These are phyloP conservation scores for Apophysomyces trapeziformis DNA, from an alignment of 371 early-diverging fungal species.

Conservation along the genomic window DNA sequence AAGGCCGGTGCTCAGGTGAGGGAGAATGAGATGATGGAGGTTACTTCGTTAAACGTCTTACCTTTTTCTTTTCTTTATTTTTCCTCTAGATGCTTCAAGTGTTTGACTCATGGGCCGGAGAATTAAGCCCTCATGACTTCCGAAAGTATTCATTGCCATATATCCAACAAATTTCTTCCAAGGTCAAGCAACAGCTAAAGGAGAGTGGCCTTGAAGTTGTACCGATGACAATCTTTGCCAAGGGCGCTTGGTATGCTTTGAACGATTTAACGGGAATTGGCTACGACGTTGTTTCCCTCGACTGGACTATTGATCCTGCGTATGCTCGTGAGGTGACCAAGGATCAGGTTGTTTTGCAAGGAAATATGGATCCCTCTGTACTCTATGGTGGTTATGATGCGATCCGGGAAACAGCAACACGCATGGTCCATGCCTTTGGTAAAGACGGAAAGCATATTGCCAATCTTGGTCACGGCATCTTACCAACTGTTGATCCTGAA, in stretches of 20 bases:
- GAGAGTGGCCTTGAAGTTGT: conserved; percentile 53
- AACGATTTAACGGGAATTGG: conserved; percentile 68
- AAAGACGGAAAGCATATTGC: conserved; percentile 79
- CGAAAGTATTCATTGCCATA: conserved; percentile 88
- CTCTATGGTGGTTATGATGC: conserved; percentile 79
- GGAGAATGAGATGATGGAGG: neutral
- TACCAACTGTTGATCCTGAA: conserved; percentile 79
- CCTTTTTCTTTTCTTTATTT: conserved; percentile 8
- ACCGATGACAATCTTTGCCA: conserved; percentile 93
- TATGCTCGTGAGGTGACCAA: conserved; percentile 64
- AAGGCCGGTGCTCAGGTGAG: conserved; percentile 95
- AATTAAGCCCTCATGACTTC: conserved; percentile 86
- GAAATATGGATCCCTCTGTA: conserved; percentile 93
- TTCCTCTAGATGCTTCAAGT: conserved; percentile 86
- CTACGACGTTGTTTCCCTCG: conserved; percentile 88
- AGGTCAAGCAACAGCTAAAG: conserved; percentile 67
- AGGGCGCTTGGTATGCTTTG: conserved; percentile 89
- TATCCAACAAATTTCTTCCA: conserved; percentile 75
- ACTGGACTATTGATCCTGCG: conserved; percentile 90
- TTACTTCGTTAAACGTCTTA: neutral
- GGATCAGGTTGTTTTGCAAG: conserved; percentile 84
- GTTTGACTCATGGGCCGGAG: conserved; percentile 97
- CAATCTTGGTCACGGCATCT: conserved; percentile 96
- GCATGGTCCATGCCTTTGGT: conserved; percentile 89
- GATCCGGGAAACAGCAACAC: conserved; percentile 73